These are phyloP conservation scores for Didymella arachidicola DNA, from an alignment of 2,329 filamentous ascomycete species.

Conservation along the genomic window DNA sequence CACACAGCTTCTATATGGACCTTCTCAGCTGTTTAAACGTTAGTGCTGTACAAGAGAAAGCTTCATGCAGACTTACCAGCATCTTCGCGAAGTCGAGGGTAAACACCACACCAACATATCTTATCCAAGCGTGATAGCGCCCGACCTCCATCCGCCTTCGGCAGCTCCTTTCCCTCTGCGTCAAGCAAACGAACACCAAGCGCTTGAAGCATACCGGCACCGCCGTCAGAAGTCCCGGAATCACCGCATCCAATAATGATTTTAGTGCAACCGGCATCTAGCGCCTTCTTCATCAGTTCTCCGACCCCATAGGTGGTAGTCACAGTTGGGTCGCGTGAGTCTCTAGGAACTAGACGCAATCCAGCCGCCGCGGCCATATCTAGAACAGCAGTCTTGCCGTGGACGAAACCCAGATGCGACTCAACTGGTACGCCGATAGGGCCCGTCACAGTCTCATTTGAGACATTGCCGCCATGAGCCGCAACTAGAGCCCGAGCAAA, in stretches of 20 bases:
- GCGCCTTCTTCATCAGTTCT: constrained; percentile 56
- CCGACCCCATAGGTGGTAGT: constrained; percentile 64
- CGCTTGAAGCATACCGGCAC: constrained; percentile 63
- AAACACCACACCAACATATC: constrained; percentile 53
- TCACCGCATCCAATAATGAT: constrained; percentile 63
- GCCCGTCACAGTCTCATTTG: constrained; percentile 53
- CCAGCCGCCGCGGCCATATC: constrained; percentile 64
- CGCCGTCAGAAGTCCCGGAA: constrained; percentile 63
- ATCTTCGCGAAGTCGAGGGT: constrained; percentile 47
- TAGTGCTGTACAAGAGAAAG: neutral
- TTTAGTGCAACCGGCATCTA: constrained; percentile 56
- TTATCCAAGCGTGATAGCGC: constrained; percentile 49
- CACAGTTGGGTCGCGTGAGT: constrained; percentile 55
- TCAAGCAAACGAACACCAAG: constrained; percentile 58
- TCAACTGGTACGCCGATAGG: constrained; percentile 54
- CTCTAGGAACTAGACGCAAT: constrained; percentile 58
- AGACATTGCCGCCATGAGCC: constrained; percentile 53
- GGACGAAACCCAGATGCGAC: constrained; percentile 59
- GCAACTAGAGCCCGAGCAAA: constrained; percentile 59
- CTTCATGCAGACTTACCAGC: constrained; percentile 25
- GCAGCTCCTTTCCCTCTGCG: constrained; percentile 48
- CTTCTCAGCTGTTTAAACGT: constrained; percentile 26
- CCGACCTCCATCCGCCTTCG: constrained; percentile 53
- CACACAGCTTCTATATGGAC: constrained; percentile 60
- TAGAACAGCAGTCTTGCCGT: constrained; percentile 55